These are phyloP conservation scores for Mytilinidion resinicola DNA, from an alignment of 495 filamentous ascomycete genomes.

Conservation along the genomic window DNA sequence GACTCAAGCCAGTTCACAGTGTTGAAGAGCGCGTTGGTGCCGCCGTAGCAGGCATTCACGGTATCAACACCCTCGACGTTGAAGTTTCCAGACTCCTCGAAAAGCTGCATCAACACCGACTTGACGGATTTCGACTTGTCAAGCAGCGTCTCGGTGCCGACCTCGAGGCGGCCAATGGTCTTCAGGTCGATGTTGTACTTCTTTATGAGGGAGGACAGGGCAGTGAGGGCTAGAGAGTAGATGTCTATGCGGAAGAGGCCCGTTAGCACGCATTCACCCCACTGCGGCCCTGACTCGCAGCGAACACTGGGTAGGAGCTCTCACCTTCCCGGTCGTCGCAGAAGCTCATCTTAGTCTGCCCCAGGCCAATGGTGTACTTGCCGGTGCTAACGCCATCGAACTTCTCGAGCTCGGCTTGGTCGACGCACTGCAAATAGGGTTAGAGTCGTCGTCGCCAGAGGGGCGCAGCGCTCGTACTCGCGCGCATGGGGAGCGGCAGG, in stretches of 20 bases:
- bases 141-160: slow-evolving; percentile 95
- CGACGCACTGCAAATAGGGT: slow-evolving; percentile 67
- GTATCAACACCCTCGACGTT: slow-evolving; percentile 96
- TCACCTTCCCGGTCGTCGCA: slow-evolving; percentile 97
- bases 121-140: slow-evolving; percentile 99
- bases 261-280: slow-evolving; percentile 9
- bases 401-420: slow-evolving; percentile 92
- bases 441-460: slow-evolving; percentile 11
- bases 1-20: slow-evolving; percentile 96
- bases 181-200: slow-evolving; percentile 92
- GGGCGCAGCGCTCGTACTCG: background rate
- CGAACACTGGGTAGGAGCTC: slow-evolving; percentile 19
- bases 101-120: slow-evolving; percentile 98
- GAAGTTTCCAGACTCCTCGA: slow-evolving; percentile 73
- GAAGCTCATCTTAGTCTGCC: slow-evolving; percentile 99
- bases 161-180: slow-evolving; percentile 88
- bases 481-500: background rate
- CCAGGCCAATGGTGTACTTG: slow-evolving; percentile 99
- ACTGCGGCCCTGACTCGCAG: too few species aligned
- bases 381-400: slow-evolving; percentile 91
- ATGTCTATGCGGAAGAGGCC: slow-evolving; percentile 58
- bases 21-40: slow-evolving; percentile 97
- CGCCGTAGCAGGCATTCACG: slow-evolving; percentile 96
- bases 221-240: slow-evolving; percentile 92
- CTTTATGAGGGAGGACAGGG: slow-evolving; percentile 75